Evolutionary conservation across 108 stramenopile genomes (phyloP).

Genomic region (Cyclotella baltica): DNA sequence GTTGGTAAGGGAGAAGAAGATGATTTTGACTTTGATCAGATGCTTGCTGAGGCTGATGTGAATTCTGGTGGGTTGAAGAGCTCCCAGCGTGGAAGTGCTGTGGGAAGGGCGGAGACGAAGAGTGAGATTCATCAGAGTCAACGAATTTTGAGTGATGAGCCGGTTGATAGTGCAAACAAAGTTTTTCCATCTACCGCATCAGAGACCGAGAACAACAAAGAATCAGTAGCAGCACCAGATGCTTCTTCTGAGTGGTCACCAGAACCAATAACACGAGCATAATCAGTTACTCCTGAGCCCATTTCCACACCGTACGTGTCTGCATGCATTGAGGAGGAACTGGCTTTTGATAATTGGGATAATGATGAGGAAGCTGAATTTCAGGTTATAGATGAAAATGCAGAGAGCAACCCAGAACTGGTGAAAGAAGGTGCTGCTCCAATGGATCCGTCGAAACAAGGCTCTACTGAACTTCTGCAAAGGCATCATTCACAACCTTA

Average conservation of each 20-base stretch:
- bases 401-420: neutral
- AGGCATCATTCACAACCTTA: conserved; percentile 30
- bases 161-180: neutral
- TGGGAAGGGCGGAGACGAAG: neutral
- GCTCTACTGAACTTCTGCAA: conserved; percentile 10
- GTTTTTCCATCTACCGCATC: neutral
- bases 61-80: neutral
- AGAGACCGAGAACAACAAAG: neutral
- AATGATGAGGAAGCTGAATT: conserved; percentile 20
- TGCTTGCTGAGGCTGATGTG: conserved; percentile 42
- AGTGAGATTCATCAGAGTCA: neutral
- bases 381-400: neutral
- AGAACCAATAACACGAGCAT: conserved; percentile 3
- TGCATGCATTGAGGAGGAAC: conserved; percentile 49
- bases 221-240: neutral
- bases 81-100: neutral
- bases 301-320: conserved; percentile 23
- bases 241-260: neutral
- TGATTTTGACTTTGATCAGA: conserved; percentile 56
- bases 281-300: conserved; percentile 6
- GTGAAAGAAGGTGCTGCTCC: neutral
- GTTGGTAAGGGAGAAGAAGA: conserved; percentile 23
- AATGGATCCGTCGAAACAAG: neutral
- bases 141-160: neutral
- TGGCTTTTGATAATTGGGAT: conserved; percentile 52